These are phyloP conservation scores for Penicillium capsulatum DNA, from an alignment of 2,329 filamentous ascomycete genomes.

Conservation along the genomic window DNA sequence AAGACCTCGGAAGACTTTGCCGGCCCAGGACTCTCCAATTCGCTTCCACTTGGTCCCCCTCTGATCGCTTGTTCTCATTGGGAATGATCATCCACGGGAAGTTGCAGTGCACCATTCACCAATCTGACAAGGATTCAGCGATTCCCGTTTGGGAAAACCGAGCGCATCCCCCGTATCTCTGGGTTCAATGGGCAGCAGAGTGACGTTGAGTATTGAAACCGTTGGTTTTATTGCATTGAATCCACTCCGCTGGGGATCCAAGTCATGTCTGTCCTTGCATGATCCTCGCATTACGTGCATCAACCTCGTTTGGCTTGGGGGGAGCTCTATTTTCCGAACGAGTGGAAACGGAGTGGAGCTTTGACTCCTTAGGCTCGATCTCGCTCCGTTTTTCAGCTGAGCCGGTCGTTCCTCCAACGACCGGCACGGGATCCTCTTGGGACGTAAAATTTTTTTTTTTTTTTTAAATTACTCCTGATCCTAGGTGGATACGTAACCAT, in stretches of 20 bases:
- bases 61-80: not conserved
- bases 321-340: constrained; percentile 32
- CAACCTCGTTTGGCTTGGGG: constrained; percentile 16
- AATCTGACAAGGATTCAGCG: not conserved
- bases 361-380: constrained; percentile 30
- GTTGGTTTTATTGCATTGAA: constrained; percentile 5
- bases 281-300: constrained; percentile 24
- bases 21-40: not conserved
- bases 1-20: constrained; percentile 7
- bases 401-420: constrained; percentile 8
- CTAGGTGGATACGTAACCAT: constrained; percentile 21
- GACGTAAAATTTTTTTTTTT: constrained; percentile 12
- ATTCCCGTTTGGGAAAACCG: constrained; percentile 2
- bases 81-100: constrained; percentile 11
- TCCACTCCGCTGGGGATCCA: constrained; percentile 7
- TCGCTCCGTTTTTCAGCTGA: constrained; percentile 25
- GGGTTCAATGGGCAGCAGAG: not conserved
- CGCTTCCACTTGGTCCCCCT: not conserved
- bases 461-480: constrained; percentile 1
- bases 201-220: constrained; percentile 2
- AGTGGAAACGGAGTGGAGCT: constrained; percentile 30
- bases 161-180: constrained; percentile 2
- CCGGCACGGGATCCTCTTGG: constrained; percentile 22
- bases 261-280: constrained; percentile 19
- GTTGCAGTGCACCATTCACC: constrained; percentile 15